Conservation (phyloP, 1,284 basidiomycete species). For the Apiotrichum sp. region DNA sequence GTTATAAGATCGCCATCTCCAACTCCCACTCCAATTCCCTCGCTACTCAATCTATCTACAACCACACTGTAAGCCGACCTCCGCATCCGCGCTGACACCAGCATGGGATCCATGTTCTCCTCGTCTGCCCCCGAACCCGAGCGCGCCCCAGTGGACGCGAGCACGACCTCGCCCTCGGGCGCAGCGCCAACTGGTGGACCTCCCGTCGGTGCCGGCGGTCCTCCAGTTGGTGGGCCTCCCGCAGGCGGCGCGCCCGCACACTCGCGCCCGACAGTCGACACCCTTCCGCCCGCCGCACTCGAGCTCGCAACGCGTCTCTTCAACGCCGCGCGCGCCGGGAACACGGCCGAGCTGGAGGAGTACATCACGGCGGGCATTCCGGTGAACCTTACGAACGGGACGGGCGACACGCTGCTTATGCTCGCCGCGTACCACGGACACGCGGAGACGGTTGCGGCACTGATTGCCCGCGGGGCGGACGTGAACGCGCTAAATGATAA, state of each 20-base stretch:
- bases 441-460: constrained; percentile 52
- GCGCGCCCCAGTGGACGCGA: not conserved
- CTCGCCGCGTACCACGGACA: constrained; percentile 75
- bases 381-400: constrained; percentile 66
- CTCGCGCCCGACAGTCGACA: not conserved
- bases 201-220: not conserved
- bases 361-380: constrained; percentile 70
- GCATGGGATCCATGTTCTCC: not conserved
- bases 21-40: too few relatives aligned
- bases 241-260: not conserved
- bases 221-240: not conserved
- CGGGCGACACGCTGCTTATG: constrained; percentile 77
- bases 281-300: constrained; percentile 50
- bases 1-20: too few relatives aligned
- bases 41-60: too few relatives aligned
- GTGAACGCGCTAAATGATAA: constrained; percentile 67
- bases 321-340: constrained; percentile 63
- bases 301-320: constrained; percentile 70
- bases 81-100: too few relatives aligned
- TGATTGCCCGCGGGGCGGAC: constrained; percentile 59
- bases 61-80: too few relatives aligned
- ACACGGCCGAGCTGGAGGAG: constrained; percentile 51
- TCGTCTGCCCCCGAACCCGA: not conserved
- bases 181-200: not conserved
- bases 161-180: not conserved